Base-by-base conservation (phyloP, 768 basidiomycete genomes). In the Clavulina sp. region DNA sequence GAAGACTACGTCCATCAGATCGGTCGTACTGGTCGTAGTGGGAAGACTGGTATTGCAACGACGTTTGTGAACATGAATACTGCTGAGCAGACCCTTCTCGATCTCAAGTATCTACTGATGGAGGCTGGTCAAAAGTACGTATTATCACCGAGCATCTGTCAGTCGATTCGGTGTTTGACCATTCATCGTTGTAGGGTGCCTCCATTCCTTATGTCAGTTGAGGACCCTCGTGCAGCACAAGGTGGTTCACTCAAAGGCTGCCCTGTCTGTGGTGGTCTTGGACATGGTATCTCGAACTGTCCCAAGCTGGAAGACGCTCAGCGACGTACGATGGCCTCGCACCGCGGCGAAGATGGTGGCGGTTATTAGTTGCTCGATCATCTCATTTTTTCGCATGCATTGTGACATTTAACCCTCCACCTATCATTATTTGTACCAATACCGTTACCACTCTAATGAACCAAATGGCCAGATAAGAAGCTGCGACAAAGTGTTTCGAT, bases 1-100 rank as follows among this genome's bases (percentile, higher is more conserved):
- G 95, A 99, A 66, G 95, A 99, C 64, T 99, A 99, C 60, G 93
- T 97, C 48, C 95, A 99, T 69, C 93, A 99, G 66, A 97, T 97
- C 57, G 95, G 95, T 26, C 84, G 95, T 54, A 99, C 95, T 4
- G 95, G 95, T 49, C 80, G 95, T 58, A 89, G 85, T 58, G 95
- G 95, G 21, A 96, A 96, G 65, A 99, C 95, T 0, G 95, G 95
- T 49, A 96, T 99, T 52, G 93, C 95, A 30, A 99, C 95, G 31
- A 92, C 95, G 32, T 99, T 99, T 61, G 88, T 97, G 51, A 97
- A 97, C 64, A 93, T 93, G 87, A 86, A 84, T 61, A 95, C 93
- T 2, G 75, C 84, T 0, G 95, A 97, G 62, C 93, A 96, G 67
- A 99, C 95, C 1, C 68, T 99, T 32, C 67, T 99, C 56, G 95